Percentiles rank a stretch among this genome's conserved stretches.
Evolutionary conservation across 2,329 filamentous ascomycete species (phyloP).

Genomic region (Alternaria burnsii): DNA sequence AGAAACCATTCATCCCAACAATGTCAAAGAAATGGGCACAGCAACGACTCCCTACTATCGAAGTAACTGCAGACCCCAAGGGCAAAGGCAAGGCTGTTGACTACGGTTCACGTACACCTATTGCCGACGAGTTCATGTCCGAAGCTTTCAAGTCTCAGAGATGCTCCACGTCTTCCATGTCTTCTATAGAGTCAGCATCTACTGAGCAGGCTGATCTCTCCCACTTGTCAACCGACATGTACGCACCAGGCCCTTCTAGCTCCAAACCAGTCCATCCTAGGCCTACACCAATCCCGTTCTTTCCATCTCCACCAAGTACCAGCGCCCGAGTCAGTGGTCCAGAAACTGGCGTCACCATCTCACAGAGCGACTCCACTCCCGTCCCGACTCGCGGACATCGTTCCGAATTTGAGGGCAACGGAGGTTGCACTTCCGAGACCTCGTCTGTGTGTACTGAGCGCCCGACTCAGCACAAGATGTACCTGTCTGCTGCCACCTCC

Average conservation of each 20-base stretch:
- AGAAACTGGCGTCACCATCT: not conserved
- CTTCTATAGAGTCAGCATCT: not conserved
- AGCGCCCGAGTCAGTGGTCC: not conserved
- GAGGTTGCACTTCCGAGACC: not conserved
- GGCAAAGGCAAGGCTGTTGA: not conserved
- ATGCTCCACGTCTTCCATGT: not conserved
- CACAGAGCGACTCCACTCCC: not conserved
- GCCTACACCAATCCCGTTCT: not conserved
- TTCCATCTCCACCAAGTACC: not conserved
- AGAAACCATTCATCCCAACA: not conserved
- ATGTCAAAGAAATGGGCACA: not conserved
- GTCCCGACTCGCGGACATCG: not conserved
- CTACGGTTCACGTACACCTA: not conserved
- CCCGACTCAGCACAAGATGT: not conserved
- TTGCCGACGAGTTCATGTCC: not conserved
- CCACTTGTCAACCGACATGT: not conserved
- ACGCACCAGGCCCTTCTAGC: not conserved
- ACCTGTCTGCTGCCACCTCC: not conserved
- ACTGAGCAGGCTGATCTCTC: not conserved
- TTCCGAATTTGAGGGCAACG: not conserved
- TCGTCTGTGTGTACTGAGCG: not conserved
- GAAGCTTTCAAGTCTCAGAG: not conserved
- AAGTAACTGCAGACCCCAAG: not conserved
- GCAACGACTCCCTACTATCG: not conserved
- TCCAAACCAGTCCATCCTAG: not conserved